phyloP scores from a whole-genome alignment of 2,329 filamentous ascomycete genomes.

The Penicillium psychrosexuale region DNA sequence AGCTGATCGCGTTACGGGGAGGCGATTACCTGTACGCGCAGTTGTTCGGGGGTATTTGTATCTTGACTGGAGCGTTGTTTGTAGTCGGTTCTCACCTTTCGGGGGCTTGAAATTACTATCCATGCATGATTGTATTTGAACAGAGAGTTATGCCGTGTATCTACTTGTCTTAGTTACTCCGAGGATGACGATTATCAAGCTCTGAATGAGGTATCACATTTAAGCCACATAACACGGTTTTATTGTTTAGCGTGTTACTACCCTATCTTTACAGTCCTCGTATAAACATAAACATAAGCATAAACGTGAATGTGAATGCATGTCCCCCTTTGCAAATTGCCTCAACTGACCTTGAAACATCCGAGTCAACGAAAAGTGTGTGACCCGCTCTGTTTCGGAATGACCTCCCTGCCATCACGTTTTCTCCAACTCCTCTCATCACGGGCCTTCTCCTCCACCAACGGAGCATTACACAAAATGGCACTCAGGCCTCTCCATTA shows the following conservation, averaged over 20 bases:
- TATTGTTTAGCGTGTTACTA: neutral
- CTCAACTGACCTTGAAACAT: neutral
- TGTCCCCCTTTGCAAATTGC: neutral
- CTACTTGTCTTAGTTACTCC: neutral
- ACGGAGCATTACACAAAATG: constrained; percentile 2
- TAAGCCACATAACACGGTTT: neutral
- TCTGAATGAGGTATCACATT: neutral
- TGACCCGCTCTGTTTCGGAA: neutral
- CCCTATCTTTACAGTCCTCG: neutral
- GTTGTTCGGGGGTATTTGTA: constrained; percentile 40
- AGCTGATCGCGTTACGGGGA: constrained; percentile 40
- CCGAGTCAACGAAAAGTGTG: neutral
- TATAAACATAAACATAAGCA: neutral
- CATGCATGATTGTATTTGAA: neutral
- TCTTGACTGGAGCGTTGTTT: constrained; percentile 9
- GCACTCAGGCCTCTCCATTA: constrained; percentile 4
- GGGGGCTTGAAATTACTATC: neutral
- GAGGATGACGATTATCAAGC: neutral
- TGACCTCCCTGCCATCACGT: neutral
- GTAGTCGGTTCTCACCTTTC: constrained; percentile 8
- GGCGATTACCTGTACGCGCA: constrained; percentile 47
- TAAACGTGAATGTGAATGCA: neutral
- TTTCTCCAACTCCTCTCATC: neutral
- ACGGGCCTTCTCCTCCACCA: neutral
- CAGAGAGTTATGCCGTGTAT: neutral